phyloP scores from a whole-genome alignment of 2,329 filamentous ascomycete species.

The Cryphonectria japonica region DNA sequence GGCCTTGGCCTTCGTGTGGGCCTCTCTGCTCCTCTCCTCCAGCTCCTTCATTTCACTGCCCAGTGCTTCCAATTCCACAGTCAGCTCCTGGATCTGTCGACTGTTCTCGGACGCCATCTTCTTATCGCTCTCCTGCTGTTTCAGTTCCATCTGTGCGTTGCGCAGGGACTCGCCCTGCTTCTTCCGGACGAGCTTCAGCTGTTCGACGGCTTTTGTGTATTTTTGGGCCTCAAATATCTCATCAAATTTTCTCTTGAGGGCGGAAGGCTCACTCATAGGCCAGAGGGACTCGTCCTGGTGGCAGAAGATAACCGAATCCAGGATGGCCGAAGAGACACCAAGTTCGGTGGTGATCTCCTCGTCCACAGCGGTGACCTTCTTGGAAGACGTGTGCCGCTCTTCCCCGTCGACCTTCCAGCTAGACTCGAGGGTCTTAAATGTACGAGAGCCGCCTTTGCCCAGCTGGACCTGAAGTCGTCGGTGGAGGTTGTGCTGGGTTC shows the following conservation, averaged over 20 bases:
- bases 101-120: constrained; percentile 71
- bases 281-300: constrained; percentile 97
- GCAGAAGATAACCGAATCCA: constrained; percentile 97
- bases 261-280: constrained; percentile 87
- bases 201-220: constrained; percentile 96
- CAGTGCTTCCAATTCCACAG: constrained; percentile 54
- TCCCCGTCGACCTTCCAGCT: constrained; percentile 81
- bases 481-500: constrained; percentile 79
- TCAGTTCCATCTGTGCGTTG: constrained; percentile 74
- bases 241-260: constrained; percentile 92
- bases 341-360: constrained; percentile 82
- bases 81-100: constrained; percentile 64
- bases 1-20: constrained; percentile 56
- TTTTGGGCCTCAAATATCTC: constrained; percentile 97
- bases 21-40: constrained; percentile 53
- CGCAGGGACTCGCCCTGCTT: constrained; percentile 76
- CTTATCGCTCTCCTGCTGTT: constrained; percentile 82
- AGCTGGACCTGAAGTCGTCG: constrained; percentile 84
- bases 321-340: constrained; percentile 85
- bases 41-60: constrained; percentile 60
- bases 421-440: constrained; percentile 83
- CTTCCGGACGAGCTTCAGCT: constrained; percentile 86
- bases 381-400: constrained; percentile 78
- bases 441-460: constrained; percentile 71
- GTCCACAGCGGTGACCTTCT: constrained; percentile 79